Evolutionary conservation across 2,329 filamentous ascomycete genomes (phyloP).

Genomic region (Lithohypha guttulata): DNA sequence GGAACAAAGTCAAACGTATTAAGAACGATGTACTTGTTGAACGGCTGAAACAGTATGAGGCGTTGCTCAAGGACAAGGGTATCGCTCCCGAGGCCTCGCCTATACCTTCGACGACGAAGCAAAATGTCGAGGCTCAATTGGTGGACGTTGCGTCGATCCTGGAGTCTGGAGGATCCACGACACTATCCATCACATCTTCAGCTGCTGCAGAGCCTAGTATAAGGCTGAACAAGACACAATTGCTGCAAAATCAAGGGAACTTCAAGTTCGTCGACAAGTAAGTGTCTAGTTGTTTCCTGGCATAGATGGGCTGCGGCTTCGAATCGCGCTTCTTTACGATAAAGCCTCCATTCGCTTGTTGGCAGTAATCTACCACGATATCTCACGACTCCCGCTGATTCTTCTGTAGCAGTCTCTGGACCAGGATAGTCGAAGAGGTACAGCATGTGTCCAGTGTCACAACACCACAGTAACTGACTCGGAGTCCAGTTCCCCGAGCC

Average conservation of each 20-base stretch:
- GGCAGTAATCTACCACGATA: no score
- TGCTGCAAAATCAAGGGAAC: constrained; percentile 17
- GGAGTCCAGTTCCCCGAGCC: constrained; percentile 22
- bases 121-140: background rate
- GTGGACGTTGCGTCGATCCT: constrained; percentile 3
- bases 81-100: constrained; percentile 14
- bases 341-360: no score
- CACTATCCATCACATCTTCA: constrained; percentile 11
- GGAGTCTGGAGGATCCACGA: constrained; percentile 1
- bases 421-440: constrained; percentile 23
- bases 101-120: constrained; percentile 10
- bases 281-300: constrained; percentile 9
- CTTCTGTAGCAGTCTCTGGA: constrained; percentile 21
- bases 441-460: constrained; percentile 7
- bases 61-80: constrained; percentile 15
- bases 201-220: constrained; percentile 14
- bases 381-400: constrained; percentile 12
- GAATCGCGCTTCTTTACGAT: no score
- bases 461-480: constrained; percentile 9
- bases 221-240: constrained; percentile 12
- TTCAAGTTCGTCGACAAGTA: constrained; percentile 22
- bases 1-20: constrained; percentile 15
- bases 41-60: constrained; percentile 15
- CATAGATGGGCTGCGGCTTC: no score
- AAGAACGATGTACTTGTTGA: constrained; percentile 10